Evolutionary conservation across 495 filamentous ascomycete species (phyloP).

Genomic region (Hyaloscypha hepaticicola): DNA sequence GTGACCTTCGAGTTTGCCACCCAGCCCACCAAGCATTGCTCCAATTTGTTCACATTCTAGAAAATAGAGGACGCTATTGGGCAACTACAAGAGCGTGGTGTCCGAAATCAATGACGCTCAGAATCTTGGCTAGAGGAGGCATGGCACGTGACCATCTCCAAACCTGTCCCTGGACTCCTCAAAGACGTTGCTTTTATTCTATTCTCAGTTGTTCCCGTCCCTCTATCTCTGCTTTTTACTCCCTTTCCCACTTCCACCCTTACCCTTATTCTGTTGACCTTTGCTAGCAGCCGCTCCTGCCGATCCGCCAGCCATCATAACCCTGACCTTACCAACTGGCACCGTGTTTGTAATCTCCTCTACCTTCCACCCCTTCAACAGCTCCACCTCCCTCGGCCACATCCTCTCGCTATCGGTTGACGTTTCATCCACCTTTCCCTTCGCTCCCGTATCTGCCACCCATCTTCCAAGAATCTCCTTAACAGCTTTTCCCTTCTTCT

Average conservation of each 20-base stretch:
- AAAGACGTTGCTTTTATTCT: too few species aligned
- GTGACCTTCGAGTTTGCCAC: too few species aligned
- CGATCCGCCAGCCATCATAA: slow-evolving; percentile 61
- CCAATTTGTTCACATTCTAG: too few species aligned
- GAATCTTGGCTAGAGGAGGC: too few species aligned
- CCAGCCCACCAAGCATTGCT: too few species aligned
- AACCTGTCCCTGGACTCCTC: too few species aligned
- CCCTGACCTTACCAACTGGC: slow-evolving; percentile 81
- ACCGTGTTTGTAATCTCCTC: slow-evolving; percentile 79
- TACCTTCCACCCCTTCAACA: slow-evolving; percentile 76
- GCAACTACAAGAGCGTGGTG: too few species aligned
- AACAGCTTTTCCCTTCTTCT: slow-evolving; percentile 94
- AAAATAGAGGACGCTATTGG: too few species aligned
- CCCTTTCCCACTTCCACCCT: slow-evolving; percentile 32
- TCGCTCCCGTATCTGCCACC: slow-evolving; percentile 58
- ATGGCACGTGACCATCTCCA: too few species aligned
- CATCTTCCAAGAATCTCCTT: slow-evolving; percentile 81
- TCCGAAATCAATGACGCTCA: too few species aligned
- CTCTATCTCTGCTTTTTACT: slow-evolving; percentile 39
- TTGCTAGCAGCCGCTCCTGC: slow-evolving; percentile 46
- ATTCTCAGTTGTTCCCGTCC: not conserved
- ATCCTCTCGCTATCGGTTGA: slow-evolving; percentile 67
- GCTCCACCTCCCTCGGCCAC: slow-evolving; percentile 77
- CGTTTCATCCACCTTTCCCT: slow-evolving; percentile 57
- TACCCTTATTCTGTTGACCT: slow-evolving; percentile 33